Conservation (phyloP, 768 basidiomycete species). For the Rickenella mellea region DNA sequence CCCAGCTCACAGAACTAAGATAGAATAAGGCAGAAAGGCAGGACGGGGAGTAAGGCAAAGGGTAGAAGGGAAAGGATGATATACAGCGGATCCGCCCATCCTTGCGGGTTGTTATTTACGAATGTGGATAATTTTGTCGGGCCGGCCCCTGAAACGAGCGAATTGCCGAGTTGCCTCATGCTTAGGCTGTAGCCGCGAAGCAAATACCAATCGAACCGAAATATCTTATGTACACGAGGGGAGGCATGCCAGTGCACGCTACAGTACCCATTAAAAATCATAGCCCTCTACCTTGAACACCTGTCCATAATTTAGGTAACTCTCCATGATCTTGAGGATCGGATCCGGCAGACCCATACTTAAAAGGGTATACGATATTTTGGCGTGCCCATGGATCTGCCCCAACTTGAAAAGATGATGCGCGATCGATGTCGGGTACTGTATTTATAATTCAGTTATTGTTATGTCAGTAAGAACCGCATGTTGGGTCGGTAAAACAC, state of each 20-base stretch:
- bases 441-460: constrained; percentile 8
- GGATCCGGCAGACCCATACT: constrained; percentile 92
- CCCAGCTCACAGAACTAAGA: too few relatives aligned
- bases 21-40: neutral
- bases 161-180: too few relatives aligned
- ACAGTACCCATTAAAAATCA: constrained; percentile 45
- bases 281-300: constrained; percentile 82
- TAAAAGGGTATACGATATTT: constrained; percentile 85
- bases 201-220: too few relatives aligned
- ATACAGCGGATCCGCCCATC: too few relatives aligned
- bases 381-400: constrained; percentile 85
- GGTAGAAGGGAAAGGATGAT: neutral
- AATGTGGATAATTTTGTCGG: too few relatives aligned
- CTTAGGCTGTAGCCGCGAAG: too few relatives aligned
- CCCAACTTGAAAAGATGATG: constrained; percentile 90
- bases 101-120: too few relatives aligned
- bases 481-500: constrained; percentile 20
- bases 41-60: neutral
- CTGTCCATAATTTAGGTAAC: constrained; percentile 81
- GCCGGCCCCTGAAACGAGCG: too few relatives aligned
- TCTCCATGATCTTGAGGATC: constrained; percentile 88
- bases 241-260: too few relatives aligned
- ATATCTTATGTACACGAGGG: too few relatives aligned
- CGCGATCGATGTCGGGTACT: constrained; percentile 90
- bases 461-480: neutral